These are phyloP conservation scores for Metarhizium guizhouense DNA, from an alignment of 2,329 filamentous ascomycete species.

Conservation along the genomic window DNA sequence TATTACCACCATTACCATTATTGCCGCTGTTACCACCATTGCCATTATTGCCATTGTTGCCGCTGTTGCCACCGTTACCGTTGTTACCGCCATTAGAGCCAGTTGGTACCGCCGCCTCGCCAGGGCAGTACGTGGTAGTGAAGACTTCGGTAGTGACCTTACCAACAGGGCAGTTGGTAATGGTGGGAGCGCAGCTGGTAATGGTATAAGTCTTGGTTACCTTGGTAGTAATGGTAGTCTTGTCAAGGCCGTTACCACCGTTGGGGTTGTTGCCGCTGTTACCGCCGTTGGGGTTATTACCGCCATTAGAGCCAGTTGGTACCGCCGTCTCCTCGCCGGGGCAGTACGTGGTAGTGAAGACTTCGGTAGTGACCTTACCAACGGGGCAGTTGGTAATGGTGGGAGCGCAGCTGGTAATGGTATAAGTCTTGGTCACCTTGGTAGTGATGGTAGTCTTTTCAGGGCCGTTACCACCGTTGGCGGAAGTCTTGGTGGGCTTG, in stretches of 20 bases:
- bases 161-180: too few species aligned
- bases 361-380: conserved; percentile 9
- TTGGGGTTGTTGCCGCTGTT: too few species aligned
- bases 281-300: too few species aligned
- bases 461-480: conserved; percentile 13
- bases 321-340: conserved; percentile 3
- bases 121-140: background rate
- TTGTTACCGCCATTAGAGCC: background rate
- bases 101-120: background rate
- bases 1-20: too few species aligned
- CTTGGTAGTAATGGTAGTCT: too few species aligned
- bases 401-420: conserved; percentile 48
- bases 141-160: background rate
- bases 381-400: conserved; percentile 49
- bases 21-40: too few species aligned
- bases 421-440: conserved; percentile 45
- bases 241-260: too few species aligned
- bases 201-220: too few species aligned
- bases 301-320: background rate
- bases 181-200: too few species aligned
- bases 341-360: conserved; percentile 11
- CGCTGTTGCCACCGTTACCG: too few species aligned
- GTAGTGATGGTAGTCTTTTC: conserved; percentile 34
- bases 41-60: too few species aligned
- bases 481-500: background rate